phyloP scores from a whole-genome alignment of 306 rosid genomes.

The Vigna trinervia region DNA sequence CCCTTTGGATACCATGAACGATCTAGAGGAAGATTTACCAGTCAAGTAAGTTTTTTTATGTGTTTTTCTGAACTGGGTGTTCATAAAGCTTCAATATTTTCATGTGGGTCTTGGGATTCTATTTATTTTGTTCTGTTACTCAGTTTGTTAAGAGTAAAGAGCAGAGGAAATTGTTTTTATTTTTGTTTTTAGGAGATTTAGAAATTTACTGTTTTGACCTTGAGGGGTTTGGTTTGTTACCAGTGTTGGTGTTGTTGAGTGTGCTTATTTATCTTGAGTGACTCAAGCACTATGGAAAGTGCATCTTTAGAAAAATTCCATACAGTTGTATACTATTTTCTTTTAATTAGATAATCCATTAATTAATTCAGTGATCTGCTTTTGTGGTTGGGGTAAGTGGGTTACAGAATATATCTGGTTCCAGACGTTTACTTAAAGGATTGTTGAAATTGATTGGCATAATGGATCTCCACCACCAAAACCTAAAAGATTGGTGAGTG shows the following conservation, averaged over 20 bases:
- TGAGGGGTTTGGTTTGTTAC: background rate
- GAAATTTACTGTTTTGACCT: slow-evolving; percentile 34
- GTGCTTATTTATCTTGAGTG: background rate
- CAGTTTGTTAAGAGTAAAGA: background rate
- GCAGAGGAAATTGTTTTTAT: background rate
- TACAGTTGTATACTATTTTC: slow-evolving; percentile 28
- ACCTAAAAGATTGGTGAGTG: background rate
- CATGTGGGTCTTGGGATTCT: background rate
- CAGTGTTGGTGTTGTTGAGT: background rate
- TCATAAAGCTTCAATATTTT: slow-evolving; percentile 22
- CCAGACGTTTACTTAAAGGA: background rate
- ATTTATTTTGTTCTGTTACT: background rate
- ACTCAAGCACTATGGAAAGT: background rate
- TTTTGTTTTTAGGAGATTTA: background rate
- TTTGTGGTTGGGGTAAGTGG: slow-evolving; percentile 27
- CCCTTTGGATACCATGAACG: slow-evolving; percentile 68
- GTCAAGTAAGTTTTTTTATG: slow-evolving; percentile 57
- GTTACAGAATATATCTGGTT: slow-evolving; percentile 31
- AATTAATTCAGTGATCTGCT: slow-evolving; percentile 25
- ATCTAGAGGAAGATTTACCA: slow-evolving; percentile 71
- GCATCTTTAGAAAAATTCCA: slow-evolving; percentile 14
- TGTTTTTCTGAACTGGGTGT: slow-evolving; percentile 27
- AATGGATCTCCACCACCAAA: slow-evolving; percentile 35
- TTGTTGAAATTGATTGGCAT: slow-evolving; percentile 21
- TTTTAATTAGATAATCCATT: slow-evolving; percentile 9